Conservation (phyloP, 1,284 basidiomycete species). For the Coniferiporia weirii region DNA sequence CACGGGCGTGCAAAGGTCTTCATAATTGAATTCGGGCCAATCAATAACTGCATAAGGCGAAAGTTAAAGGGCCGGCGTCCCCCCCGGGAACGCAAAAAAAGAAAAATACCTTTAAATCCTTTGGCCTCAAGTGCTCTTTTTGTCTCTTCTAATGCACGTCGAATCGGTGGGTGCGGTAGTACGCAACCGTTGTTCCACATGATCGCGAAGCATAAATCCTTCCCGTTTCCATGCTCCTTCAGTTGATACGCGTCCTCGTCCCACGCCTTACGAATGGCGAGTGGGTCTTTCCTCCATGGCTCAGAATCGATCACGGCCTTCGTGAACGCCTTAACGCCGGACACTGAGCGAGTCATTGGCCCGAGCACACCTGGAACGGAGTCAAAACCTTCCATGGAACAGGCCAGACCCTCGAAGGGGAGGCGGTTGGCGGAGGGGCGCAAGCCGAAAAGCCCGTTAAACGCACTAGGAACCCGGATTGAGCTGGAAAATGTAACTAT, state of each 20-base stretch:
- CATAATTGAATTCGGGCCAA: conserved; percentile 39
- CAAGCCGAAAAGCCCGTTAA: conserved; percentile 64
- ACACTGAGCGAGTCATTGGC: conserved; percentile 56
- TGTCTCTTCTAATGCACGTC: conserved; percentile 54
- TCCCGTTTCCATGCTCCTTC: conserved; percentile 51
- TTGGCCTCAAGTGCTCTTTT: conserved; percentile 54
- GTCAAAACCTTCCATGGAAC: conserved; percentile 65
- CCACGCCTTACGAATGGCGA: conserved; percentile 60
- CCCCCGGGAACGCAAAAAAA: not conserved
- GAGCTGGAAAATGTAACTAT: conserved; percentile 38
- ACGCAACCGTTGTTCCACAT: conserved; percentile 59
- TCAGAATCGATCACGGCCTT: conserved; percentile 48
- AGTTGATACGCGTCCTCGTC: conserved; percentile 51
- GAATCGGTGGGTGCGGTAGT: conserved; percentile 65
- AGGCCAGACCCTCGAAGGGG: conserved; percentile 57
- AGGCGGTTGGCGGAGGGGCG: conserved; percentile 67
- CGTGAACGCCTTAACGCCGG: conserved; percentile 58
- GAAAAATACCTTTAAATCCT: conserved; percentile 56
- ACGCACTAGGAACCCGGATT: conserved; percentile 62
- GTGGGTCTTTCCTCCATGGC: conserved; percentile 68
- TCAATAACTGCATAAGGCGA: conserved; percentile 27
- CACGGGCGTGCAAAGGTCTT: conserved; percentile 29
- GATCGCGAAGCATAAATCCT: conserved; percentile 54
- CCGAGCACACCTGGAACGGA: conserved; percentile 68
- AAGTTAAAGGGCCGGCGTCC: not conserved